These are phyloP conservation scores for Carex scoparia DNA, from an alignment of 176 grass and related monocot genomes.

Conservation along the genomic window DNA sequence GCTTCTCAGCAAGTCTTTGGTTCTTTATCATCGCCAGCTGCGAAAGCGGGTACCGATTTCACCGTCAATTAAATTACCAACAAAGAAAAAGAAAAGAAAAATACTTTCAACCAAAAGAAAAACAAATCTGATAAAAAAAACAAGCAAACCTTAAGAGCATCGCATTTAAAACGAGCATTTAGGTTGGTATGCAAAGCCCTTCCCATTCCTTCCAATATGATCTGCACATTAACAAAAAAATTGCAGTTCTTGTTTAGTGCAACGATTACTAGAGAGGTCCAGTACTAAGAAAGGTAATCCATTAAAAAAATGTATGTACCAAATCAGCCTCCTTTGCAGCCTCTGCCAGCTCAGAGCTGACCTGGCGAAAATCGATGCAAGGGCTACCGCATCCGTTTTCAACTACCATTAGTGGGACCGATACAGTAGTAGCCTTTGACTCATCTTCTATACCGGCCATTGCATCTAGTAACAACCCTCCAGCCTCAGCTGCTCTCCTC, in stretches of 20 bases:
- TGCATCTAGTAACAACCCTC: conserved; percentile 84
- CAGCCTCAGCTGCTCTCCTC: conserved; percentile 86
- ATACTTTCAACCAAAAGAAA: neutral
- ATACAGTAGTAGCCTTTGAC: conserved; percentile 48
- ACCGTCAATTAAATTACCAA: neutral
- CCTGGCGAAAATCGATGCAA: conserved; percentile 90
- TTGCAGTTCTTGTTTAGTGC: conserved; percentile 4
- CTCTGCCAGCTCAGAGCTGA: conserved; percentile 92
- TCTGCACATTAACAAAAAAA: conserved; percentile 34
- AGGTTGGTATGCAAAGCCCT: conserved; percentile 88
- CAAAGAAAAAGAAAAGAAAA: neutral
- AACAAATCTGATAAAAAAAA: conserved; percentile 7
- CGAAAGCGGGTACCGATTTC: neutral
- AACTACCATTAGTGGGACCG: conserved; percentile 78
- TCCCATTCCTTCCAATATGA: conserved; percentile 96
- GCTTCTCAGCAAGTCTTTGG: conserved; percentile 88
- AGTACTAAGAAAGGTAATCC: neutral
- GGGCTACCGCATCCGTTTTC: conserved; percentile 91
- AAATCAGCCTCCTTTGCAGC: conserved; percentile 83
- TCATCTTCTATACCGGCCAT: conserved; percentile 83
- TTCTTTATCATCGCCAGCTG: conserved; percentile 99
- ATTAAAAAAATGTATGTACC: conserved; percentile 31
- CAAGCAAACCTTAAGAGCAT: conserved; percentile 70
- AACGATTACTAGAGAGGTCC: neutral
- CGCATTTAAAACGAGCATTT: conserved; percentile 77